Evolutionary conservation across 163 green algal species (phyloP).

Genomic region (Scenedesmus sp.): DNA sequence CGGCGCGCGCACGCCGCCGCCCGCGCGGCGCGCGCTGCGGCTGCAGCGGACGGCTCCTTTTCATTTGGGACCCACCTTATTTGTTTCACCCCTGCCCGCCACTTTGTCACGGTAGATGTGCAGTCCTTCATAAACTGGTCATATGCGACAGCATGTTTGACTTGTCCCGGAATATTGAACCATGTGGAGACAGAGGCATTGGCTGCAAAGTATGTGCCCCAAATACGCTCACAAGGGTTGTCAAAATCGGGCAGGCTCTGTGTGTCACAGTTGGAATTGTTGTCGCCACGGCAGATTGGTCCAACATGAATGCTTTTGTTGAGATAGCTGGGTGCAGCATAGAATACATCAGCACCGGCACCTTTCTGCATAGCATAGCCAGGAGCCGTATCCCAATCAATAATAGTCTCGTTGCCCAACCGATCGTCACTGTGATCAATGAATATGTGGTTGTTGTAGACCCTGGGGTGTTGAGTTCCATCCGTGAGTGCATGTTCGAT

Average conservation of each 20-base stretch:
- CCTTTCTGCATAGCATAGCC: neutral
- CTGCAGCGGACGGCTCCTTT: too few relatives aligned
- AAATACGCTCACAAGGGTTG: constrained; percentile 28
- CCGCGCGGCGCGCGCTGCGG: too few relatives aligned
- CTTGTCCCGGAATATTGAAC: too few relatives aligned
- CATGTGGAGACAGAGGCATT: neutral
- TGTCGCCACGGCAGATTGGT: neutral
- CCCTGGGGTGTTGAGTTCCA: too few relatives aligned
- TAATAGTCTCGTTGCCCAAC: neutral
- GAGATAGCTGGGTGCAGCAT: neutral
- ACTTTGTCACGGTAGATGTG: constrained; percentile 3
- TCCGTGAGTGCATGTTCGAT: too few relatives aligned
- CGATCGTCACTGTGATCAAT: constrained; percentile 6
- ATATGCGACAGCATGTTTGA: neutral
- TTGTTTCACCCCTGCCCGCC: constrained; percentile 5
- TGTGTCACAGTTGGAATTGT: neutral
- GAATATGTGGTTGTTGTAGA: constrained; percentile 41
- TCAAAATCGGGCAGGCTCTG: constrained; percentile 39
- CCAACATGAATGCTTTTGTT: neutral
- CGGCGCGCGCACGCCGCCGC: too few relatives aligned
- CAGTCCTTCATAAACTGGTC: constrained; percentile 11
- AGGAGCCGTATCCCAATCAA: constrained; percentile 11
- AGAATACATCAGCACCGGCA: neutral
- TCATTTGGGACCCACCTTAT: too few relatives aligned
- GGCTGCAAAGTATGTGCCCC: constrained; percentile 16